Evolutionary conservation across 2,329 filamentous ascomycete species (phyloP), one percentile per base, ranked within the genome.

Genomic region (Cytospora mali): DNA sequence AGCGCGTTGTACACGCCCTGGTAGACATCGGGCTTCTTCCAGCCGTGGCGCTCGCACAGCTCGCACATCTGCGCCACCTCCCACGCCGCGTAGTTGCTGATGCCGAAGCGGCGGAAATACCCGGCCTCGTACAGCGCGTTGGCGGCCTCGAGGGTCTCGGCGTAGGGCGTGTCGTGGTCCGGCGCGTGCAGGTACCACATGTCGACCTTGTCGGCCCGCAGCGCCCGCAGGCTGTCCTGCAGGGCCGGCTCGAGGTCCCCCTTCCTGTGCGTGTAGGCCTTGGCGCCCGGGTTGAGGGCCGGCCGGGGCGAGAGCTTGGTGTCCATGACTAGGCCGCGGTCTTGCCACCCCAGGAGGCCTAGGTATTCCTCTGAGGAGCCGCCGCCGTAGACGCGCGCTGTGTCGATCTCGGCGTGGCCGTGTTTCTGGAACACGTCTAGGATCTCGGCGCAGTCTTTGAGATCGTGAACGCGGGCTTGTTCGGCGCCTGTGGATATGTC

Each of bases 381-480:
- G 31, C 76, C 81, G 50, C 88, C 79, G 67, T 92, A 92, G 4
- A 81, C 72, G 16, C 88, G 81, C 0, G 89, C 88, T 0, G 88
- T 91, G 71, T 92, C 89, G 57, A 92, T 73, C 69, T 92, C 88
- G 69, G 84, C 82, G 75, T 90, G 87, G 21, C 88, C 88, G 69
- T 85, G 80, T 28, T 79, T 77, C 71, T 89, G 86, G 71, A 91
- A 85, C 65, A 85, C 79, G 71, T 90, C 85, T 39, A 91, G 79
- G 58, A 83, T 83, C 65, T 80, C 79, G 62, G 83, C 85, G 72
- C 81, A 86, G 29, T 87, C 84, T 53, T 84, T 54, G 9, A 73
- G 56, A n/a, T 67, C 64, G 52, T 71, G 64, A 1, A 75, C 69
- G 3, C 72, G 71, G 2, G 69, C 64, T 67, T 71, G 69, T 33